Evolutionary conservation across 257 asterid genomes (phyloP).

Genomic region (Voacanga thouarsii): DNA sequence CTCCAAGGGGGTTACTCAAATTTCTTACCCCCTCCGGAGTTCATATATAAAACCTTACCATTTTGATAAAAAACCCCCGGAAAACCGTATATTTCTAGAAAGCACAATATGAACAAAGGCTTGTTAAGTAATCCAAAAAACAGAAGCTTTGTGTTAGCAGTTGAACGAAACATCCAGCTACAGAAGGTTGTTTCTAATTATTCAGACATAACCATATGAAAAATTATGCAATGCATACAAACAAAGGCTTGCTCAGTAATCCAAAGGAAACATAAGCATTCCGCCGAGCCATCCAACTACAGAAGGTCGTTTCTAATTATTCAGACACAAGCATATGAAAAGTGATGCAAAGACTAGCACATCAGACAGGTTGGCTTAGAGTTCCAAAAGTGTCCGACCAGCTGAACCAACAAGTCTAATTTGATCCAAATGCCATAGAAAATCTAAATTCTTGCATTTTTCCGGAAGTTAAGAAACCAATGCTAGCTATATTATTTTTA

Average conservation of each 20-base stretch:
- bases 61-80: too few species aligned
- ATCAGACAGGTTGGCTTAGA: background rate
- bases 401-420: background rate
- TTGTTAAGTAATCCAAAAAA: background rate
- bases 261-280: background rate
- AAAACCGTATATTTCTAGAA: background rate
- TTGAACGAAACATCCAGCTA: too few species aligned
- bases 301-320: background rate
- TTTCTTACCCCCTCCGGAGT: too few species aligned
- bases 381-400: background rate
- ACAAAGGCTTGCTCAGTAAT: background rate
- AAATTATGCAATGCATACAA: background rate
- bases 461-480: background rate
- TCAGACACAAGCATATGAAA: background rate
- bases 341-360: background rate
- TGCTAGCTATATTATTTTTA: background rate
- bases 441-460: background rate
- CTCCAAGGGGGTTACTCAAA: too few species aligned
- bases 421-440: background rate
- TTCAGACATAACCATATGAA: too few species aligned
- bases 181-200: too few species aligned
- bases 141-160: too few species aligned
- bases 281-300: background rate
- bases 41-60: too few species aligned
- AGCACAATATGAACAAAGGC: background rate